Percentiles rank a stretch among this genome's conserved stretches.
Evolutionary conservation across 306 rosid genomes (phyloP).

Genomic region (Geum urbanum): DNA sequence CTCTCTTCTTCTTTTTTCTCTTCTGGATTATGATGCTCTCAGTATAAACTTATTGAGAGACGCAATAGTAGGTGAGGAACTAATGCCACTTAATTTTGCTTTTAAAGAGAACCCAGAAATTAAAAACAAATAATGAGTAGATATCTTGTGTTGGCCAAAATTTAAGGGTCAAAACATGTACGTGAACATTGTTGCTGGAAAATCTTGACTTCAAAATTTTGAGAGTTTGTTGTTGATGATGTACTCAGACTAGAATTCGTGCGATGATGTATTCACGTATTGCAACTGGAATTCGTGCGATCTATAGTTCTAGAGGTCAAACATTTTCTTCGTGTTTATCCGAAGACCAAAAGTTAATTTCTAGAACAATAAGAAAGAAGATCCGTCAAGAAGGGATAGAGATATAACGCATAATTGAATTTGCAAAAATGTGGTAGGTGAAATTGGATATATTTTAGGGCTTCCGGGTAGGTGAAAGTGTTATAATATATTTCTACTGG

Average conservation of each 20-base stretch:
- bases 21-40: constrained; percentile 30
- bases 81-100: constrained; percentile 28
- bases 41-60: constrained; percentile 36
- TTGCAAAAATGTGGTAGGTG: not conserved
- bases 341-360: not conserved
- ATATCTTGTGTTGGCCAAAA: not conserved
- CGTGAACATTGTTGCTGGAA: not conserved
- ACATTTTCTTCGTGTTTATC: not conserved
- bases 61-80: constrained; percentile 52
- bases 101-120: not conserved
- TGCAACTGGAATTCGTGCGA: not conserved
- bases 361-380: not conserved
- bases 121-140: not conserved
- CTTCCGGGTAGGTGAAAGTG: not conserved
- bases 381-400: not conserved
- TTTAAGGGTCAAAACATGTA: not conserved
- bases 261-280: too few relatives aligned
- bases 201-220: not conserved
- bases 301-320: not conserved
- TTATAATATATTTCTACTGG: not conserved
- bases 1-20: not conserved
- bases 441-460: too few relatives aligned
- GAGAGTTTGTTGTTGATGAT: not conserved
- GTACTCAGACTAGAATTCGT: too few relatives aligned
- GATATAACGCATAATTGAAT: not conserved